phyloP scores from a whole-genome alignment of 805 yeast species.

The Candida silvicultrix region DNA sequence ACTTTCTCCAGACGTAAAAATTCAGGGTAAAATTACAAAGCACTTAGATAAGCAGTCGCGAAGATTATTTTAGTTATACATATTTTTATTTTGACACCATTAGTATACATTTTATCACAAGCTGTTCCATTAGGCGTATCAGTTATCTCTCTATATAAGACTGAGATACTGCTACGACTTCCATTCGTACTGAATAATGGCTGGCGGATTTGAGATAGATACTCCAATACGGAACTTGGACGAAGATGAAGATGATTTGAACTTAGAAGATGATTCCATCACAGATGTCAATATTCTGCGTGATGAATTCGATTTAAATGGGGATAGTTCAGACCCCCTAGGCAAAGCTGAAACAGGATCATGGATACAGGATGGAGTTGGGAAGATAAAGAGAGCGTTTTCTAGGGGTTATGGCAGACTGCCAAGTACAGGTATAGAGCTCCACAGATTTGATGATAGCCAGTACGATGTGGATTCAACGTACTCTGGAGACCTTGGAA shows the following conservation, averaged over 20 bases:
- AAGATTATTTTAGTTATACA: no score
- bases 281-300: slow-evolving; percentile 13
- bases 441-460: not conserved
- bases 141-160: no score
- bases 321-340: slow-evolving; percentile 1
- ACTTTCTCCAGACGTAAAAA: no score
- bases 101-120: no score
- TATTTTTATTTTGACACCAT: no score
- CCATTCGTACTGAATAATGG: not conserved
- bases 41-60: no score
- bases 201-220: slow-evolving; percentile 35
- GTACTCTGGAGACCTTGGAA: not conserved
- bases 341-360: slow-evolving; percentile 3
- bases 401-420: slow-evolving; percentile 11
- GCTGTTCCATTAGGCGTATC: no score
- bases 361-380: slow-evolving; percentile 6
- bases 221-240: slow-evolving; percentile 53
- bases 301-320: slow-evolving; percentile 20
- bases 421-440: slow-evolving; percentile 4
- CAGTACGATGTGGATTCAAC: not conserved
- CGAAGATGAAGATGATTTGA: slow-evolving; percentile 28
- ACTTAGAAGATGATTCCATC: slow-evolving; percentile 14
- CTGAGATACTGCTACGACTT: no score
- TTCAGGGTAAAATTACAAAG: no score
- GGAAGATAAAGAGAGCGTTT: slow-evolving; percentile 1